phyloP scores from a whole-genome alignment of 768 basidiomycete species.

The Tricholoma flavovirens region DNA sequence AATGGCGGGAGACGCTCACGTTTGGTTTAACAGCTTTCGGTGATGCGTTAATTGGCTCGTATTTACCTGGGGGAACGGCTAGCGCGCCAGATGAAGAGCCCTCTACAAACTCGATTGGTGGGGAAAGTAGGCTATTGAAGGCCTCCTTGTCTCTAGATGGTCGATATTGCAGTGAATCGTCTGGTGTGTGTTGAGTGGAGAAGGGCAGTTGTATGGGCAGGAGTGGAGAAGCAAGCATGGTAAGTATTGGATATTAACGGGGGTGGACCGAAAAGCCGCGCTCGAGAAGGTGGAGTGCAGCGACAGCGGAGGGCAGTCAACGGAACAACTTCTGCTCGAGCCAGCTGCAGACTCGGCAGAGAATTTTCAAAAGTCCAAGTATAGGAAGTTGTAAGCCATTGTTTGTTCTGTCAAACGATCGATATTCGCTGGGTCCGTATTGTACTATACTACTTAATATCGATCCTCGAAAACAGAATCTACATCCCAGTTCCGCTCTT shows the following conservation, averaged over 20 bases:
- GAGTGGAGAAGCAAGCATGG: conserved; percentile 66
- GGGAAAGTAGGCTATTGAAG: conserved; percentile 74
- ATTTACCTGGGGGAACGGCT: conserved; percentile 68
- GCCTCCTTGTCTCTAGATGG: conserved; percentile 68
- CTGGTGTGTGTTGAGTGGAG: conserved; percentile 40
- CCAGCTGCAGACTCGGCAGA: not conserved
- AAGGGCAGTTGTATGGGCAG: conserved; percentile 46
- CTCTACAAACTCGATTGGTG: conserved; percentile 79
- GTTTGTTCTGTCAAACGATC: not conserved
- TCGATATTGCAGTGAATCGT: conserved; percentile 50
- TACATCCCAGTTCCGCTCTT: not conserved
- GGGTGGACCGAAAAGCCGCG: conserved; percentile 2
- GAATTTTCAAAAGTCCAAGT: not conserved
- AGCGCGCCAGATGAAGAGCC: conserved; percentile 76
- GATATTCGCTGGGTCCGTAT: not conserved
- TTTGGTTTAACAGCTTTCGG: conserved; percentile 47
- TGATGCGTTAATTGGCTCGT: conserved; percentile 73
- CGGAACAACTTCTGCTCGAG: not conserved
- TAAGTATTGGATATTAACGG: conserved; percentile 8
- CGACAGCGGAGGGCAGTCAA: not conserved
- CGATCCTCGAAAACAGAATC: not conserved
- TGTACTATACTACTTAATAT: too few species aligned
- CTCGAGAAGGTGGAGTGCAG: not conserved
- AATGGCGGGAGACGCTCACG: conserved; percentile 25
- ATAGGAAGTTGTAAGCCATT: not conserved